Conservation (phyloP, 78 protist genomes). For the Monocercomonoides exilis region DNA sequence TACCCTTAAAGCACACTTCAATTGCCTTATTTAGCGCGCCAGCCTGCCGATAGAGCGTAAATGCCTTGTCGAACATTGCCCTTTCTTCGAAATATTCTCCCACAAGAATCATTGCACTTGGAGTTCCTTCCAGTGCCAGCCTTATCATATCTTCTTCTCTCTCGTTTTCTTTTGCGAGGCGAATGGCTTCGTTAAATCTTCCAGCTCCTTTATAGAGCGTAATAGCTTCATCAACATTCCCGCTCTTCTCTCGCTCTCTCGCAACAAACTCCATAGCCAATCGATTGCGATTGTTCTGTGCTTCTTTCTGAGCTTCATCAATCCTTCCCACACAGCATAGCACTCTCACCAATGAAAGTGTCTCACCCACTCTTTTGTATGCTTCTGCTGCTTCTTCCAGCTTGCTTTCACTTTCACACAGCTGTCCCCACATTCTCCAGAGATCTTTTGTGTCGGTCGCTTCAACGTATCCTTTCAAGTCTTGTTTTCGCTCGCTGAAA, state of each 20-base stretch:
- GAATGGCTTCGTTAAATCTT: constrained; percentile 47
- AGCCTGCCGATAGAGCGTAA: constrained; percentile 51
- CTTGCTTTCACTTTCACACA: constrained; percentile 23
- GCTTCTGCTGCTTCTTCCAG: constrained; percentile 26
- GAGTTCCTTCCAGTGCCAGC: constrained; percentile 34
- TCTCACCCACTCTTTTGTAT: constrained; percentile 48
- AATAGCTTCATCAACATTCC: constrained; percentile 37
- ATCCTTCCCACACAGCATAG: neutral
- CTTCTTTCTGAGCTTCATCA: constrained; percentile 17
- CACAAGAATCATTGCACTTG: constrained; percentile 6
- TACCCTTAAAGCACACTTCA: constrained; percentile 48
- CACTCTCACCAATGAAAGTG: constrained; percentile 36
- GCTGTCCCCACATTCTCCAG: constrained; percentile 53
- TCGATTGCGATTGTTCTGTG: neutral
- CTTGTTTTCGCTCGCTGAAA: neutral
- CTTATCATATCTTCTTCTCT: neutral
- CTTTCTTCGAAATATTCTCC: neutral
- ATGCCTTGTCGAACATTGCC: constrained; percentile 41
- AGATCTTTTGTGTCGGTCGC: neutral
- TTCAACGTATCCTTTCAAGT: constrained; percentile 24
- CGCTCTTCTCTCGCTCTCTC: neutral
- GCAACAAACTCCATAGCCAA: neutral
- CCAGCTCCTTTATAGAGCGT: constrained; percentile 20
- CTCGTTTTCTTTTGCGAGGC: constrained; percentile 43
- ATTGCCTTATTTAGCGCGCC: constrained; percentile 52